Percentiles rank a stretch among this genome's conserved stretches.
Evolutionary conservation across 257 asterid genomes (phyloP).

Genomic region (Verbascum thapsus): DNA sequence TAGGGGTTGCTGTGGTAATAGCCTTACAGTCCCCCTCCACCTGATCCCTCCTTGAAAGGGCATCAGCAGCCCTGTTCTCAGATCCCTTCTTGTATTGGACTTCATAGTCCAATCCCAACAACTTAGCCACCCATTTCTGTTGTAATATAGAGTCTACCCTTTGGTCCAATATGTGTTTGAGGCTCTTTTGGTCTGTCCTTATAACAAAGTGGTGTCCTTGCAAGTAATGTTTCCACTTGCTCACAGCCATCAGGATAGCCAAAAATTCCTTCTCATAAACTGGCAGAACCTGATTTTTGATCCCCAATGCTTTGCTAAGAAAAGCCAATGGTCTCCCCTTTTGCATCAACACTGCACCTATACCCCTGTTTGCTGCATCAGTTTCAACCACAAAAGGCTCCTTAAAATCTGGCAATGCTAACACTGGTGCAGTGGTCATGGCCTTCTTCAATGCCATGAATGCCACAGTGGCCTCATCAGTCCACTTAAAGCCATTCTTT

Average conservation of each 20-base stretch:
- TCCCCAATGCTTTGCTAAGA: not conserved
- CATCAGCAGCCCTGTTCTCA: not conserved
- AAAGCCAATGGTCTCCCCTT: not conserved
- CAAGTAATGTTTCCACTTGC: not conserved
- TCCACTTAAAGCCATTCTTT: too few relatives aligned
- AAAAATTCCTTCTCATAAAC: constrained; percentile 3
- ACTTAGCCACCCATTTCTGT: not conserved
- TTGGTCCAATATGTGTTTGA: not conserved
- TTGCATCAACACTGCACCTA: too few relatives aligned
- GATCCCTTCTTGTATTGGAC: not conserved
- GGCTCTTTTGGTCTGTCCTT: not conserved
- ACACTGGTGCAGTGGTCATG: too few relatives aligned
- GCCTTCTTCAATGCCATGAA: too few relatives aligned
- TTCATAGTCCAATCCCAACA: constrained; percentile 12
- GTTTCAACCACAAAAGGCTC: not conserved
- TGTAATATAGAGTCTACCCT: not conserved
- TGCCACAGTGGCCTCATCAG: too few relatives aligned
- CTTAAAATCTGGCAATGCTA: too few relatives aligned
- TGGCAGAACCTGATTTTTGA: not conserved
- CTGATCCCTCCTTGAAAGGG: not conserved
- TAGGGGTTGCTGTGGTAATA: too few relatives aligned
- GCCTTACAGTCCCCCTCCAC: too few relatives aligned
- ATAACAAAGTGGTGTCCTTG: not conserved
- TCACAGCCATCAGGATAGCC: not conserved
- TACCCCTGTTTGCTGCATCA: too few relatives aligned